A percentile compares a stretch with the other conserved stretches of the same genome.
Conservation (phyloP, 2,329 filamentous ascomycete genomes). For the Colletotrichum tamarilloi region DNA sequence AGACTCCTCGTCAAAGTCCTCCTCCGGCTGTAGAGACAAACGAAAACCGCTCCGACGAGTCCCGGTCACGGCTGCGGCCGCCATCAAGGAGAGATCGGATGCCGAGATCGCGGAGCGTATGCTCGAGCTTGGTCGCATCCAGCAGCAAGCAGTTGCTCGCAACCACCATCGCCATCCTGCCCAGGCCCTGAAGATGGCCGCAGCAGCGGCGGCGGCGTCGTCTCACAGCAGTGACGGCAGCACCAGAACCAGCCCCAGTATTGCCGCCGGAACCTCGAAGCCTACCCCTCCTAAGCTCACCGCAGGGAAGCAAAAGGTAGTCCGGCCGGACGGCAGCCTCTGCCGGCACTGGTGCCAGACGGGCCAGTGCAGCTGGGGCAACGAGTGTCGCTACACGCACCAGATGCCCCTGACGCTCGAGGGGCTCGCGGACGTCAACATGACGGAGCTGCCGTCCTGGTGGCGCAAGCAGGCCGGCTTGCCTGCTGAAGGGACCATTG, state of each 20-base stretch:
- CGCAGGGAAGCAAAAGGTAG: conserved; percentile 6
- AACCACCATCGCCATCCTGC: neutral
- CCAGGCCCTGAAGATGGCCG: neutral
- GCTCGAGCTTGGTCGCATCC: conserved; percentile 15
- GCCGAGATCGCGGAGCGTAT: conserved; percentile 12
- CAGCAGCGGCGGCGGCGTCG: too few relatives aligned
- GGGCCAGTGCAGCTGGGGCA: conserved; percentile 58
- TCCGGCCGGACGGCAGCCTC: conserved; percentile 36
- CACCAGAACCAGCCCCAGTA: too few relatives aligned
- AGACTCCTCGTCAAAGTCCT: conserved; percentile 3
- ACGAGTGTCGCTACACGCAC: conserved; percentile 56
- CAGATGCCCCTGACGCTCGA: conserved; percentile 56
- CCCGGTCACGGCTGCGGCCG: neutral
- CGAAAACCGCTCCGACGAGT: neutral
- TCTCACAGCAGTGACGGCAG: too few relatives aligned
- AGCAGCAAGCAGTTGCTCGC: neutral
- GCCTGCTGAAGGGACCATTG: conserved; percentile 23
- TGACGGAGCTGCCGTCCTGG: conserved; percentile 57
- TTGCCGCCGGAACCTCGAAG: neutral
- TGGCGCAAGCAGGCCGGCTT: conserved; percentile 40
- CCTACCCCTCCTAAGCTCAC: neutral
- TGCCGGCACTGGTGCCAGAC: conserved; percentile 62
- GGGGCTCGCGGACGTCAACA: conserved; percentile 54
- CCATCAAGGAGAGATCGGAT: conserved; percentile 3
- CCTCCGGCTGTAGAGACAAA: neutral